Evolutionary conservation across 208 protist species (phyloP), one percentile per base, ranked within the genome.

Genomic region (Leishmania amazonensis): DNA sequence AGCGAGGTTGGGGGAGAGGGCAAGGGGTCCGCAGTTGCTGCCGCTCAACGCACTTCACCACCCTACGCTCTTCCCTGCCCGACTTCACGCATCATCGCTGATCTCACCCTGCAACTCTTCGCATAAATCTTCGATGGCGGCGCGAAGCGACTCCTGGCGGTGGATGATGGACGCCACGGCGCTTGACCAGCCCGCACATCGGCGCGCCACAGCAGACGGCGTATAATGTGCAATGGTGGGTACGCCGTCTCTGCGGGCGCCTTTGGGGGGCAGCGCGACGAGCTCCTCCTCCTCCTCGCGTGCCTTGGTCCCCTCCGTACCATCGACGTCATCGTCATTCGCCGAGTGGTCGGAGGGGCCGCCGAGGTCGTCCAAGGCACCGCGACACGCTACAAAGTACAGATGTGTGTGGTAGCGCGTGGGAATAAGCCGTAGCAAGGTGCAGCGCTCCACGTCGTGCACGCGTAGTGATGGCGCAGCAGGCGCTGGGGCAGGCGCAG

Each of bases 101-200:
- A 92, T 76, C 40, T 88, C 88, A 51, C 84, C 83, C 80, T 94
- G 88, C 35, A 92, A 70, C 62, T 91, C 87, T 68, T 94, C 90
- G 45, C 75, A 84, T 2, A 94, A 70, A 9, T 89, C 90, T 19
- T 75, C 82, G 9, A 86, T 87, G 1, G 81, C 78, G 38, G 31
- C 28, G 31, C 89, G 51, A 53, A 90, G 75, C 28, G 62, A 57
- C 57, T 72, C 38, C 57, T 87, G 86, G 6, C 70, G 88, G 17
- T 65, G 80, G 9, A 80, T 68, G 38, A 89, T 53, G 2, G 75
- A 13, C n/a, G n/a, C 57, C 67, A 79, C 81, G 5, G 38, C 65
- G n/a, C 51, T 45, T 38, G 83, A 89, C 83, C 87, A 90, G 49
- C 28, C 54, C 21, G 68, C 47, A 79, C 90, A 94, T 19, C 81